Evolutionary conservation across 2,329 filamentous ascomycete species (phyloP), one percentile per base, ranked within the genome.

Genomic region (Alternaria sp.): DNA sequence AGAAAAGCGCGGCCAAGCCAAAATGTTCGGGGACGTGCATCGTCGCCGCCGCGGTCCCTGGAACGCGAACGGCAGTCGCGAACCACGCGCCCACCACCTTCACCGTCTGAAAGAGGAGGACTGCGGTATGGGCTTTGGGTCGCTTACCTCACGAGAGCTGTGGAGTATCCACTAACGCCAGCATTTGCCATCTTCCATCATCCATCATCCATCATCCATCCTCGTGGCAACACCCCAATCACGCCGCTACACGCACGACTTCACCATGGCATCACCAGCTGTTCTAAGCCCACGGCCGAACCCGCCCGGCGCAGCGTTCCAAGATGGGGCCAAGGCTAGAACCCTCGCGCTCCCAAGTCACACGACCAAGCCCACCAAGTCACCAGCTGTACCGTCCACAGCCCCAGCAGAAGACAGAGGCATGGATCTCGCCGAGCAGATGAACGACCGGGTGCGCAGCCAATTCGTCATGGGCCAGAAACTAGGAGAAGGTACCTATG

Each of bases 401-500:
- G 68, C 59, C 50, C 54, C 63, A 3, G 66, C 61, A 45, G 45
- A 33, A 49, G 71, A 74, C 47, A 72, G 69, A 15, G 70, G 65
- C 18, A 66, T 71, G 43, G 79, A 86, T 64, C 73, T 85, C 5
- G 82, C 83, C 11, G 83, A 84, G 67, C 80, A 83, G 63, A 81
- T 85, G 68, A 85, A 86, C 68, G 78, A 81, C 9, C 74, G 81
- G 37, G 80, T 84, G 75, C 93, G 94, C 80, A 87, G 88, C 70
- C 97, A 96, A 84, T 99, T 97, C 79, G 88, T 96, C 69, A 97
- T 96, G 84, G 92, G 93, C 75, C 94, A 92, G 79, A 96, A 96
- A 78, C 88, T 99, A 64, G 96, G 96, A 79, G 93, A 97, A 81
- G 96, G 96, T 84, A 98, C 96, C 68, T 99, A 99, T 80, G 96